phyloP scores from a whole-genome alignment of 2,329 filamentous ascomycete species.

The Aspergillus tanneri region DNA sequence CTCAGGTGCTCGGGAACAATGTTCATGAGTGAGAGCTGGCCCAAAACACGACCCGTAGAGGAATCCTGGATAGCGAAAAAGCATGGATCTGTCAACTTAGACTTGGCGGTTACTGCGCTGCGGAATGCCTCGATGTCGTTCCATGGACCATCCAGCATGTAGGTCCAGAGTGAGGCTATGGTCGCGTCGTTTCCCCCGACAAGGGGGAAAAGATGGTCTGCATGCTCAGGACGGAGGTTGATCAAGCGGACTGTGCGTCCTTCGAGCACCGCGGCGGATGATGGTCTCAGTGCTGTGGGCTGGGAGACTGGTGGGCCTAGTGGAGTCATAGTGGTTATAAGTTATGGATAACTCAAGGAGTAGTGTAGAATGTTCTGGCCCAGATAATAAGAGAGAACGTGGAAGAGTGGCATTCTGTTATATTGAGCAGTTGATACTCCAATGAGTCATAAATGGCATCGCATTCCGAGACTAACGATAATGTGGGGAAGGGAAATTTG shows the following conservation, averaged over 20 bases:
- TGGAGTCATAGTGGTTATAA: too few relatives aligned
- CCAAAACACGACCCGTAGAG: background rate
- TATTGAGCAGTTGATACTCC: too few relatives aligned
- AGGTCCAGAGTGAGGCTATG: slow-evolving; percentile 40
- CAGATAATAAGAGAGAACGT: too few relatives aligned
- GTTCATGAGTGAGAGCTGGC: background rate
- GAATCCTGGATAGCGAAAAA: background rate
- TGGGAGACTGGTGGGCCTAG: slow-evolving; percentile 13
- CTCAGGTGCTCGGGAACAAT: background rate
- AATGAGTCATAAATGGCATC: too few relatives aligned
- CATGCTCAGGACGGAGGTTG: slow-evolving; percentile 28
- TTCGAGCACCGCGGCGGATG: slow-evolving; percentile 7
- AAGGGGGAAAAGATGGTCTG: slow-evolving; percentile 30
- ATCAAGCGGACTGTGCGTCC: slow-evolving; percentile 32
- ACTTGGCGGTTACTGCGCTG: slow-evolving; percentile 16
- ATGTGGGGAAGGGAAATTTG: too few relatives aligned
- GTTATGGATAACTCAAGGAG: too few relatives aligned
- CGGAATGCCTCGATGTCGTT: slow-evolving; percentile 30
- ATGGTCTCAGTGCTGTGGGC: background rate
- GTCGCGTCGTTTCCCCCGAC: slow-evolving; percentile 26
- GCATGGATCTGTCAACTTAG: background rate
- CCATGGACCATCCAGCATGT: slow-evolving; percentile 43
- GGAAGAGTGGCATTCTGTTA: too few relatives aligned
- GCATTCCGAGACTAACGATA: too few relatives aligned
- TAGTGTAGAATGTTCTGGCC: too few relatives aligned